Percentiles rank a stretch among this genome's conserved stretches.
Conservation (phyloP, 176 grass and related monocot species). For the Triticum monococcum region DNA sequence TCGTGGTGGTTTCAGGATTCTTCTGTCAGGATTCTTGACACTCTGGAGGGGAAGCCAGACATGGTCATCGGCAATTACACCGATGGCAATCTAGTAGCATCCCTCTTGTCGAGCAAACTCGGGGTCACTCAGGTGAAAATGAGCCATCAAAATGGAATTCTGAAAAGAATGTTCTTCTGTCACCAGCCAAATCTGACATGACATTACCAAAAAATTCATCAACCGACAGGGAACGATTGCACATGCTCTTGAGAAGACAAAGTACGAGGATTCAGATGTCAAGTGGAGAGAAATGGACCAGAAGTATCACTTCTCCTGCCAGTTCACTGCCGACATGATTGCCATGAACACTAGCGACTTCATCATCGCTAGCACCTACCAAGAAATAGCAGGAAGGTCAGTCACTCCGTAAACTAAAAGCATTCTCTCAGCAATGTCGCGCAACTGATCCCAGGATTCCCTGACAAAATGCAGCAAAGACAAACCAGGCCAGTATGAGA, state of each 20-base stretch:
- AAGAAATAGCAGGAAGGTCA: slow-evolving; percentile 96
- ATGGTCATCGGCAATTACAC: slow-evolving; percentile 96
- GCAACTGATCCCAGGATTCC: not conserved
- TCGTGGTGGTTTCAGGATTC: slow-evolving; percentile 52
- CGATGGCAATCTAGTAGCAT: slow-evolving; percentile 92
- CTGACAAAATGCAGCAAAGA: slow-evolving; percentile 74
- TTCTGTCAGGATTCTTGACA: slow-evolving; percentile 64
- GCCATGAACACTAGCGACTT: slow-evolving; percentile 95
- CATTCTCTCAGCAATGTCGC: not conserved
- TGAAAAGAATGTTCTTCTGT: not conserved
- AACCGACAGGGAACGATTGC: slow-evolving; percentile 71
- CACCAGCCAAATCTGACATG: not conserved
- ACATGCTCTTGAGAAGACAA: slow-evolving; percentile 96
- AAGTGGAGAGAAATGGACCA: slow-evolving; percentile 86
- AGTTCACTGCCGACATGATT: slow-evolving; percentile 96
- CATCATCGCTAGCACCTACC: slow-evolving; percentile 94
- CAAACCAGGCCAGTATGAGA: slow-evolving; percentile 84
- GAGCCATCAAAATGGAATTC: not conserved
- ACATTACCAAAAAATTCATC: slow-evolving; percentile 27
- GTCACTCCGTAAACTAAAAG: not conserved
- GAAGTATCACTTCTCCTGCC: slow-evolving; percentile 97
- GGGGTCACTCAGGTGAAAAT: slow-evolving; percentile 80
- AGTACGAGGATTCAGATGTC: slow-evolving; percentile 86
- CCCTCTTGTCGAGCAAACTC: slow-evolving; percentile 79
- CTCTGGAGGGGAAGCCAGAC: slow-evolving; percentile 83